These are phyloP conservation scores for Yamadazyma buinensis DNA, from an alignment of 1,139 yeast species.

Conservation along the genomic window DNA sequence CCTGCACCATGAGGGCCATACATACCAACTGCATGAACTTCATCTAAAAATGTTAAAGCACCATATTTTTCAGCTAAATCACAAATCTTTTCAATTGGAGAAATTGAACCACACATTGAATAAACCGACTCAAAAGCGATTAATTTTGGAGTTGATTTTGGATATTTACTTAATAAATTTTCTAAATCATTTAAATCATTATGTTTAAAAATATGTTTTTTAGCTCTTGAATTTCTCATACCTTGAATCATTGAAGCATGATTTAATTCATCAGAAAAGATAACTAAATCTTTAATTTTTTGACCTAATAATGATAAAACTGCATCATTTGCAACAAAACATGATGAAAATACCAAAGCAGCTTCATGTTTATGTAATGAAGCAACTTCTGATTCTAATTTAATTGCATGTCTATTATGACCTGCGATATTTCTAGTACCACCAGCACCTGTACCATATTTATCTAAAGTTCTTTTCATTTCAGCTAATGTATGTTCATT, in stretches of 20 bases:
- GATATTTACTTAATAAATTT: constrained; percentile 69
- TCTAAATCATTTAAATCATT: constrained; percentile 85
- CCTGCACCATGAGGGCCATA: constrained; percentile 99
- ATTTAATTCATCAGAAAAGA: constrained; percentile 87
- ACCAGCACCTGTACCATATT: constrained; percentile 98
- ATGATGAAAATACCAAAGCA: constrained; percentile 90
- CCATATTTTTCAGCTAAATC: constrained; percentile 97
- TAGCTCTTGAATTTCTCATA: constrained; percentile 83
- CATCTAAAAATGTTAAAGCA: constrained; percentile 93
- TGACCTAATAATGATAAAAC: constrained; percentile 90
- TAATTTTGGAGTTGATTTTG: constrained; percentile 81
- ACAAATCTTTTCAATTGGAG: constrained; percentile 90
- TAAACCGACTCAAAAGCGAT: constrained; percentile 97
- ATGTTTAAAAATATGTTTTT: constrained; percentile 87
- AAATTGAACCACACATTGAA: constrained; percentile 97
- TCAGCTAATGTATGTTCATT: constrained; percentile 66
- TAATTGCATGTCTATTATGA: constrained; percentile 84
- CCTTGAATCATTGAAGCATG: constrained; percentile 99
- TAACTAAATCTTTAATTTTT: constrained; percentile 82
- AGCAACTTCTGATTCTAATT: constrained; percentile 82
- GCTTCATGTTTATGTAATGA: constrained; percentile 92
- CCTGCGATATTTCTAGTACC: constrained; percentile 99
- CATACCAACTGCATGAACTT: constrained; percentile 98
- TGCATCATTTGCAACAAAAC: constrained; percentile 97
- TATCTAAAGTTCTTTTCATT: constrained; percentile 78